Base-by-base conservation (phyloP, 2,329 filamentous ascomycete genomes). In the Fusarium fracticaudum region DNA sequence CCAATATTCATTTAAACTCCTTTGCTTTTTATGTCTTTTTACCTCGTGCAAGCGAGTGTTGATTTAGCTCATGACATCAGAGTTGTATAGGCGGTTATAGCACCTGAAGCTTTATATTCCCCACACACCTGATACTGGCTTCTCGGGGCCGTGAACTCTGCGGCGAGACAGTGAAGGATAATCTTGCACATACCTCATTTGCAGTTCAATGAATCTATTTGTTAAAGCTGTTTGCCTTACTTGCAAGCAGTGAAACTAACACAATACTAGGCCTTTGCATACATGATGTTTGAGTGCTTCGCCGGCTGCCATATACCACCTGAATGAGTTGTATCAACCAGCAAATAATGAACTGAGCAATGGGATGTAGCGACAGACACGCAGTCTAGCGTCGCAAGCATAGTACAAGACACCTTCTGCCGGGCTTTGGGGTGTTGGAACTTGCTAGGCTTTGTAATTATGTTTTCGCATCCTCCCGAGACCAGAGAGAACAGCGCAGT, bases 251-350 rank as follows among this genome's bases (percentile, higher is more conserved):
- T 37, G 41, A 55, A 57, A 55, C 48, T 43, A 61, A 61, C 18
- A 47, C 24, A 61, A 41, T 63, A 65, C 58, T 60, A 69, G 55
- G 66, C 76, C 70, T 66, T 59, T 72, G 37, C 58, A 35, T 57
- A 67, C 48, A 64, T 66, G 62, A 62, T 67, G 51, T 59, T 66
- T 57, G 45, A 44, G 60, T 54, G 64, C 55, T 74, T 77, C 68
- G 65, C 61, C 60, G 64, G 61, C 45, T 63, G 51, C 66, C 57
- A 60, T 59, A 48, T 73, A 15, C 58, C 45, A 45, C 26, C 58
- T 67, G 63, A 67, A 61, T 61, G 48, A 35, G 33, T 60, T 45
- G 69, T 26, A 33, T 55, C 33, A 53, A 57, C 24, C 26, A 29
- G 51, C 24, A 55, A 31, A 64, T 43, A 64, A 41, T 41, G 40